Base-by-base conservation (phyloP, 176 grass and related monocot species). In the Rhynchospora breviuscula region DNA sequence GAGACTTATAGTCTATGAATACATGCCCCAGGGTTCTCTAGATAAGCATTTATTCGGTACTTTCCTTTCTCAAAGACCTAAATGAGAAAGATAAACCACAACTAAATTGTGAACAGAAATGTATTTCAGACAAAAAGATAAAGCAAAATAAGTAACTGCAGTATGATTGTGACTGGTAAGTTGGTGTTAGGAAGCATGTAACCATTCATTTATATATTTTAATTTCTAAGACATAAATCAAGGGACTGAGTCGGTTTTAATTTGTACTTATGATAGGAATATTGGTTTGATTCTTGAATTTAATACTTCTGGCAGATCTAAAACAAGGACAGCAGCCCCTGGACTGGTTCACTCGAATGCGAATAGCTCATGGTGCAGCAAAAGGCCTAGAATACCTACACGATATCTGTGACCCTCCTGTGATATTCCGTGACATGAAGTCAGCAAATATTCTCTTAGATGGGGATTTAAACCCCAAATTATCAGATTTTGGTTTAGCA, bases 341-440 rank as follows among this genome's bases (percentile, higher is more conserved):
- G 57, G 89, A 89, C 69, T 98, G 95, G 95, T 89, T 81, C 85
- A 90, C 92, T 35, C 86, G 95, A 85, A 98, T 98, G 95, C 89
- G 88, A 86, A 91, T 98, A 86, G 91, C 92, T 68, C 52, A 93
- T 59, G 92, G 92, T 64, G 89, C 91, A 29, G 92, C 92, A 46
- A 89, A 93, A 86, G 95, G 95, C 29, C 87, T 98, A 7, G 95
- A 98, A 85, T 98, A 95, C 81, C 79, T 98, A 70, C 95, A 95
- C 57, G 91, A 95, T 61, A 95, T 86, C 47, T 89, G 92, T 64
- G 83, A 81, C 86, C 95, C 95, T 59, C 91, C 95, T 81, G 89
- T 98, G 59, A 94, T 98, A 56, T 98, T 95, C 82, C 90, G 92
- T 11, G 92, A 98, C 25, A 87, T 98, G 70, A 98, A 93, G 84